Evolutionary conservation across 2,329 filamentous ascomycete genomes (phyloP).

Genomic region (Parastagonospora avenae): DNA sequence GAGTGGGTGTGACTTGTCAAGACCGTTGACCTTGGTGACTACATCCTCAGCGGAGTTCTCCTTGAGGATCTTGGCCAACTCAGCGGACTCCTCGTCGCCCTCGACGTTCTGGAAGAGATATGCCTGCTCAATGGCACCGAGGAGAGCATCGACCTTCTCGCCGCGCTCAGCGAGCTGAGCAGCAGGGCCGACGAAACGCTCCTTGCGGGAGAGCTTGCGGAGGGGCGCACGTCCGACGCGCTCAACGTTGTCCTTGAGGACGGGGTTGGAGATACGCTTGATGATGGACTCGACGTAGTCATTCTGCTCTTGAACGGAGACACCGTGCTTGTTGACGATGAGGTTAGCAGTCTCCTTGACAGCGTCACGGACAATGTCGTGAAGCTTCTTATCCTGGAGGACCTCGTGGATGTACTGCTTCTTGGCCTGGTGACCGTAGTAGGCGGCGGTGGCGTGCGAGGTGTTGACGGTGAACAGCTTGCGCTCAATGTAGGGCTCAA

Average conservation of each 20-base stretch:
- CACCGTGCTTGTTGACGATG: slow-evolving; percentile 85
- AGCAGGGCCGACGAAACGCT: slow-evolving; percentile 93
- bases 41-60: slow-evolving; percentile 74
- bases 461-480: slow-evolving; percentile 99
- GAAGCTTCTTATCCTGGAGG: slow-evolving; percentile 78
- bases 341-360: slow-evolving; percentile 85
- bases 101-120: slow-evolving; percentile 95
- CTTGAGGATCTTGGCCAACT: slow-evolving; percentile 85
- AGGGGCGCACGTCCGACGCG: slow-evolving; percentile 94
- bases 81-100: slow-evolving; percentile 84
- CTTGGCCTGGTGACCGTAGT: slow-evolving; percentile 87
- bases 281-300: slow-evolving; percentile 93
- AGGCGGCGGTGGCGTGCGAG: slow-evolving; percentile 91
- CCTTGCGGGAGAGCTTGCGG: slow-evolving; percentile 91
- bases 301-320: slow-evolving; percentile 74
- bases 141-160: slow-evolving; percentile 72
- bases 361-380: slow-evolving; percentile 76
- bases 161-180: slow-evolving; percentile 84
- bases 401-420: slow-evolving; percentile 91
- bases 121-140: slow-evolving; percentile 86
- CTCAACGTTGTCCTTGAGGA: slow-evolving; percentile 89
- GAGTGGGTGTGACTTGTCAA: slow-evolving; percentile 77
- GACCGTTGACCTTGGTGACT: slow-evolving; percentile 79
- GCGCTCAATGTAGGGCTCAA: slow-evolving; percentile 96
- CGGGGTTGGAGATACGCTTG: slow-evolving; percentile 88